phyloP scores from a whole-genome alignment of 129 eudicot genomes.

The Arctium minus region DNA sequence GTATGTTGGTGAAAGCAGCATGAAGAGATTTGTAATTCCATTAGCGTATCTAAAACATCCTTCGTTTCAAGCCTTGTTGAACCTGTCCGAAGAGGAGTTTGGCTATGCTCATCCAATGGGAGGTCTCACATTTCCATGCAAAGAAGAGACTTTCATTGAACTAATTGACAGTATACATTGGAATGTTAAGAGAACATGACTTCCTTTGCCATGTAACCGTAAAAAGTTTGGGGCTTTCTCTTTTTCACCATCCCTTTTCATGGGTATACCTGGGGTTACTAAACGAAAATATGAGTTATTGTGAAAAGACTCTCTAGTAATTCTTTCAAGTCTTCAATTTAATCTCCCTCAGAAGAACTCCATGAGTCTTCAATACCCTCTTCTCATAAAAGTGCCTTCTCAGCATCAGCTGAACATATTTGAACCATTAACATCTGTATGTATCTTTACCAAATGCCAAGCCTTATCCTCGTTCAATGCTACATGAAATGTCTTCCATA shows the following conservation, averaged over 20 bases:
- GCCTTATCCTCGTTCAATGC: too few relatives aligned
- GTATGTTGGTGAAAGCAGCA: background rate
- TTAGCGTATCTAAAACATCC: background rate
- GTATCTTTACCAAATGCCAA: too few relatives aligned
- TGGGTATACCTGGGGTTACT: background rate
- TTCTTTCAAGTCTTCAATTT: too few relatives aligned
- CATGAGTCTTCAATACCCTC: too few relatives aligned
- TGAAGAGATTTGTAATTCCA: background rate
- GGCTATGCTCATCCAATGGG: background rate
- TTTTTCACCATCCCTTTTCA: background rate
- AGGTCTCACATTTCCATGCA: conserved; percentile 4
- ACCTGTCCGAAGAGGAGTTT: background rate
- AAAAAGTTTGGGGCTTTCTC: background rate
- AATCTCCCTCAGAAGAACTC: too few relatives aligned
- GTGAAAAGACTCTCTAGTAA: too few relatives aligned
- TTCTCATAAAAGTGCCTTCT: too few relatives aligned
- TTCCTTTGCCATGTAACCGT: background rate
- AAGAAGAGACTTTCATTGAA: conserved; percentile 7
- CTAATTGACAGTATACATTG: background rate
- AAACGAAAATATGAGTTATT: background rate
- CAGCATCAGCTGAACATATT: too few relatives aligned
- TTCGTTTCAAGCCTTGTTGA: background rate
- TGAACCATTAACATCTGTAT: too few relatives aligned
- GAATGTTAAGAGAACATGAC: background rate
- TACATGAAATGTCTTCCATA: too few relatives aligned